A percentile compares a stretch with the other conserved stretches of the same genome.
Evolutionary conservation across 1,139 yeast species (phyloP).

Genomic region (Hanseniaspora uvarum): DNA sequence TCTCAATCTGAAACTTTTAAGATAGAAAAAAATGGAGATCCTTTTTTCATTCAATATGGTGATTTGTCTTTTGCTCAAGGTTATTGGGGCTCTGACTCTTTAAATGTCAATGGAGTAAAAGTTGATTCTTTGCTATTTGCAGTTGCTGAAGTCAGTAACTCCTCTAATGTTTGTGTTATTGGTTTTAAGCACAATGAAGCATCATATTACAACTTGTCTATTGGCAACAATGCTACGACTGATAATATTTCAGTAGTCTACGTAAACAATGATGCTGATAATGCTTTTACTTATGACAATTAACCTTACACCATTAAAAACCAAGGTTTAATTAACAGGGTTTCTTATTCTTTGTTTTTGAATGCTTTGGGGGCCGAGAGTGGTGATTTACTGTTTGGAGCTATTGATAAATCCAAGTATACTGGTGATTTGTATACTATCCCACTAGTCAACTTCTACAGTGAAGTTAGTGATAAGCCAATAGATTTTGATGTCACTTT

Average conservation of each 20-base stretch:
- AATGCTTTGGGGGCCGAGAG: conserved; percentile 33
- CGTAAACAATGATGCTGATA: conserved; percentile 31
- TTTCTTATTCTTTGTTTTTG: conserved; percentile 47
- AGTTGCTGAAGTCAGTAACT: conserved; percentile 46
- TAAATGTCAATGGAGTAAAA: conserved; percentile 37
- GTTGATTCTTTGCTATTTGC: conserved; percentile 43
- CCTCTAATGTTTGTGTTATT: conserved; percentile 51
- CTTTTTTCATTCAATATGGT: conserved; percentile 48
- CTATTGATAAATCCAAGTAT: conserved; percentile 41
- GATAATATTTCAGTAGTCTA: no score
- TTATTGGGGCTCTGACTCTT: conserved; percentile 51
- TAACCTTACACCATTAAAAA: conserved; percentile 47
- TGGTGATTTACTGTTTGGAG: conserved; percentile 49
- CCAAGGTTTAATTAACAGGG: conserved; percentile 45
- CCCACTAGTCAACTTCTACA: conserved; percentile 34
- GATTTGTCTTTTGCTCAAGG: conserved; percentile 56
- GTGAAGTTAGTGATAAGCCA: conserved; percentile 4
- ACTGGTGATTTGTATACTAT: conserved; percentile 34
- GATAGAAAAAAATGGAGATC: conserved; percentile 26
- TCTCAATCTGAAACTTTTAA: neutral
- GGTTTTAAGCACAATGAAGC: no score
- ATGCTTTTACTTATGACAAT: conserved; percentile 44
- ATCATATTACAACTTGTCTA: no score
- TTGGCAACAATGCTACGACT: no score
- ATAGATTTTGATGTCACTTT: conserved; percentile 41